These are phyloP conservation scores for Lactarius quietus DNA, from an alignment of 768 basidiomycete species.

Conservation along the genomic window DNA sequence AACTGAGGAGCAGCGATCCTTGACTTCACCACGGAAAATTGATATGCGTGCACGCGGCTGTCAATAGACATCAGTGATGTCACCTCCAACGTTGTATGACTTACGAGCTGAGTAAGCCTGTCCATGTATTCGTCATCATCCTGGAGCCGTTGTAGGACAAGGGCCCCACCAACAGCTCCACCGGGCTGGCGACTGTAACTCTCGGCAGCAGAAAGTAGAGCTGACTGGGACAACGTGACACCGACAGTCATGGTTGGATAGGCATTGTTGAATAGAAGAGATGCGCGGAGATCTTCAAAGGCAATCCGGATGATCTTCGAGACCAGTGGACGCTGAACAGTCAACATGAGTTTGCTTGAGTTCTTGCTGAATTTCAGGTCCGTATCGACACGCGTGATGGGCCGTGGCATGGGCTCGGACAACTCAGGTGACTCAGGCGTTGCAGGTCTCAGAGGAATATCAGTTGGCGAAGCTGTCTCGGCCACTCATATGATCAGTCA, in stretches of 20 bases:
- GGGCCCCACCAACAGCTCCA: no score
- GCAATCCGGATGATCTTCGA: not conserved
- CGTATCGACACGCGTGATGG: not conserved
- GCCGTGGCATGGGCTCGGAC: not conserved
- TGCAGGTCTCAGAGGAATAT: no score
- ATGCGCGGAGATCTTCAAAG: not conserved
- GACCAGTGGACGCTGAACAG: not conserved
- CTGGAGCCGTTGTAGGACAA: not conserved
- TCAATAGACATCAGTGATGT: not conserved
- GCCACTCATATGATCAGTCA: no score
- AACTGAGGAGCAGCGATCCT: not conserved
- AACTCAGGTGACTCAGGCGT: no score
- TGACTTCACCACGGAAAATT: not conserved
- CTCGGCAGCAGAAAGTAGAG: no score
- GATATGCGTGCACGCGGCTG: no score
- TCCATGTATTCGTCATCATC: not conserved
- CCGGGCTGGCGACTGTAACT: no score
- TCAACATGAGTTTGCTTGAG: not conserved
- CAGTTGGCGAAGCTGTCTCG: no score
- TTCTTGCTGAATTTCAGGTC: not conserved
- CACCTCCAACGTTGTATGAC: not conserved
- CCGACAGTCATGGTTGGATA: no score
- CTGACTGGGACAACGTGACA: no score
- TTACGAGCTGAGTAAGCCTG: no score
- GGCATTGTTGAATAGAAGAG: not conserved